A percentile compares a stretch with the other conserved stretches of the same genome.
phyloP scores from a whole-genome alignment of 208 protist species.

The Ichthyophonus hoferi region DNA sequence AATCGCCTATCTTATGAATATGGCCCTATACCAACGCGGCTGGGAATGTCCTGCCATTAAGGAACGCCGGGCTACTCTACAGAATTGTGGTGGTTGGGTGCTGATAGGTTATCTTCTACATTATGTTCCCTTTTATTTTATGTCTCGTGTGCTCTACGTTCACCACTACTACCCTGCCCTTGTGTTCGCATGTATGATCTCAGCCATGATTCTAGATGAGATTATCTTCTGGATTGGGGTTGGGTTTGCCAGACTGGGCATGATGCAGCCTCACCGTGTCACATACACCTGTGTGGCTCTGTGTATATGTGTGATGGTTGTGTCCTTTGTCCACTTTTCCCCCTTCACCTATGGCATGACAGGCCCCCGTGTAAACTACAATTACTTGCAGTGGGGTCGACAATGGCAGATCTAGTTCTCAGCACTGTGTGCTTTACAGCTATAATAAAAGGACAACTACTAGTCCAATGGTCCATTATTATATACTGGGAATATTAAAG shows the following conservation, averaged over 20 bases:
- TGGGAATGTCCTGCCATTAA: slow-evolving; percentile 16
- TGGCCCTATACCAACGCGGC: neutral
- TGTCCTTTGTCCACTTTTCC: neutral
- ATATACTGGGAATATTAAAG: too few species aligned
- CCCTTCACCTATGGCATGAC: slow-evolving; percentile 12
- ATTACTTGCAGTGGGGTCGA: neutral
- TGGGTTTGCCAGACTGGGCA: neutral
- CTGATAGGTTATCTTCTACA: slow-evolving; percentile 29
- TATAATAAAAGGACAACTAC: too few species aligned
- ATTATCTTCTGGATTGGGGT: slow-evolving; percentile 18
- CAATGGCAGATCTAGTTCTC: too few species aligned
- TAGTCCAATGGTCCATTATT: too few species aligned
- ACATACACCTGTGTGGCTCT: neutral
- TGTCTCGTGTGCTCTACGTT: slow-evolving; percentile 43
- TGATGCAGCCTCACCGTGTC: neutral
- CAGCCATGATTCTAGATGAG: slow-evolving; percentile 19
- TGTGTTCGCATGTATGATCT: slow-evolving; percentile 28
- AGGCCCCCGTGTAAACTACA: neutral
- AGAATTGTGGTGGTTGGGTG: slow-evolving; percentile 7
- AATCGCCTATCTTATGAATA: neutral
- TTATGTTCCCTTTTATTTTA: slow-evolving; percentile 36
- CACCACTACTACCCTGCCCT: slow-evolving; percentile 49
- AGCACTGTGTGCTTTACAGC: too few species aligned
- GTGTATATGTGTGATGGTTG: neutral
- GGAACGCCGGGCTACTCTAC: neutral